Base-by-base conservation (phyloP, 768 basidiomycete species). In the Leccinum longicurvipes region DNA sequence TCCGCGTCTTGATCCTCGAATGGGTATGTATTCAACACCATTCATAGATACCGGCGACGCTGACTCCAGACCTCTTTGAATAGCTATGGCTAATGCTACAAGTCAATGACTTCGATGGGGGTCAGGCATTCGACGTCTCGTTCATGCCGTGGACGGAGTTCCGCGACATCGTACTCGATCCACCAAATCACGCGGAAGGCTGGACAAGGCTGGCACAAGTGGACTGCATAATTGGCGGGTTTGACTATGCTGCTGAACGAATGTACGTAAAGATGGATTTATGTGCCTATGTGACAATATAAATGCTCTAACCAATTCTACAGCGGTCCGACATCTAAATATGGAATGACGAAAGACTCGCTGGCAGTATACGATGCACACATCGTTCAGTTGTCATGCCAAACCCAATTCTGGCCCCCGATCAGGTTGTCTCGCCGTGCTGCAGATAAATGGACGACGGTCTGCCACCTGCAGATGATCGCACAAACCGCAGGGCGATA, bases 321-420 rank as follows among this genome's bases (percentile, higher is more conserved):
- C 8, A 42, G 41, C 14, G 11, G 14, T 6, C 6, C n/a, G 3
- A n/a, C 21, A 9, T 4, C 5, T 6, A 14, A 5, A 4, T 47
- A 47, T 15, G 24, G 46, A 11, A 17, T 47, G 12, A 28, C 5
- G 11, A 8, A 25, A 15, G 25, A 8, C 9, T 7, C 14, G 24
- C 4, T 47, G 3, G 8, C 24, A 23, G 14, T 3, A 1, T 53
- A 53, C 11, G 51, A 53, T 8, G 7, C 15, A 6, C 28, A 53
- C 23, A 21, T 53, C 9, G 15, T 1, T 2, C 42, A 45, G 14
- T 31, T 53, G 9, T 6, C 21, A 1, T n/a, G 44, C 14, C 42
- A 53, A 15, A 53, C 51, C 0, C 44, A 47, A 10, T 32, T 59
- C 23, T 59, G 53, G 57, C 57, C 57, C 1, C 57, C 50, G 0